These are phyloP conservation scores for Penicillium sp. DNA, from an alignment of 2,329 filamentous ascomycete genomes.

Conservation along the genomic window DNA sequence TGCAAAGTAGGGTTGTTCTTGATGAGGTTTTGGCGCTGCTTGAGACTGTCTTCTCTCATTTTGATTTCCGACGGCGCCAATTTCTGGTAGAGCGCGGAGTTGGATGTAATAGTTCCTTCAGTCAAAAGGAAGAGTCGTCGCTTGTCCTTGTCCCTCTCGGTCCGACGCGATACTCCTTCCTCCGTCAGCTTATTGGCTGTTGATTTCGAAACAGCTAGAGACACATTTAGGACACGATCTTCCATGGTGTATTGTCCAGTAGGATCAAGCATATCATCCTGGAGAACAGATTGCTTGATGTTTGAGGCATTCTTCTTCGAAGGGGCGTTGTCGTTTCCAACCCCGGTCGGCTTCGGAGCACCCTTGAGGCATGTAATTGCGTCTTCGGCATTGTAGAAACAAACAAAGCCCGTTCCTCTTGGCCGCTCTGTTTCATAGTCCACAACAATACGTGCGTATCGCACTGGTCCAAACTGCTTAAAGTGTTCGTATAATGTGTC, in stretches of 20 bases:
- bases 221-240: constrained; percentile 78
- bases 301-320: constrained; percentile 40
- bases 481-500: constrained; percentile 82
- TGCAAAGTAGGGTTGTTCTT: constrained; percentile 87
- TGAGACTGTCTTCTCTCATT: constrained; percentile 81
- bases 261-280: constrained; percentile 78
- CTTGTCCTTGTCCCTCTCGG: constrained; percentile 77
- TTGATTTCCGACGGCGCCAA: constrained; percentile 76
- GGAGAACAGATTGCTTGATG: constrained; percentile 74
- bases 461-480: constrained; percentile 75
- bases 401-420: constrained; percentile 90
- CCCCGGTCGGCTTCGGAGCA: constrained; percentile 58
- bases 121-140: constrained; percentile 80
- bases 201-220: constrained; percentile 77
- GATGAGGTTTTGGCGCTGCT: constrained; percentile 84
- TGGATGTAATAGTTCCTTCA: constrained; percentile 77
- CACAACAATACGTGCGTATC: constrained; percentile 88
- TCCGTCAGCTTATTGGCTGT: constrained; percentile 74
- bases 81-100: constrained; percentile 70
- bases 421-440: constrained; percentile 81
- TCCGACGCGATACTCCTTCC: constrained; percentile 59
- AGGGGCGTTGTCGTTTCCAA: constrained; percentile 40
- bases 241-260: constrained; percentile 86
- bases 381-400: constrained; percentile 76
- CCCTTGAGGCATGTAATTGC: constrained; percentile 70